Conservation (phyloP, 805 yeast genomes). For the Candida endomychidarum region DNA sequence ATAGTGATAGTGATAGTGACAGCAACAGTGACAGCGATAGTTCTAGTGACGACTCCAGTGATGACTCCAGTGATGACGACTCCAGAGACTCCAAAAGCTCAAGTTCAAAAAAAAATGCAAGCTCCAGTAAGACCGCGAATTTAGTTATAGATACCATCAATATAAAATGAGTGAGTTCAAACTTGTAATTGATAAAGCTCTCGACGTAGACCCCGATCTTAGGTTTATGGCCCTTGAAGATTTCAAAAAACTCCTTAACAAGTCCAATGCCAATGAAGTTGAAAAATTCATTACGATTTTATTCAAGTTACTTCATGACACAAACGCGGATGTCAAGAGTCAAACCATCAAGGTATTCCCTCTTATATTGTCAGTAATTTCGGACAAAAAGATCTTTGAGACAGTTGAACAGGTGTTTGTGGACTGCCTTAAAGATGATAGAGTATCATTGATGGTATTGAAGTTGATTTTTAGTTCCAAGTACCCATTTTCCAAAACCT, state of each 20-base stretch:
- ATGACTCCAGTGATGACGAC: slow-evolving; percentile 2
- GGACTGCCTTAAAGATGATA: slow-evolving; percentile 18
- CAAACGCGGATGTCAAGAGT: slow-evolving; percentile 69
- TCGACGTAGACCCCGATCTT: slow-evolving; percentile 75
- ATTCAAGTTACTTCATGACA: slow-evolving; percentile 52
- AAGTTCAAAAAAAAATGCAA: too few relatives aligned
- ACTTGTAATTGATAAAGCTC: slow-evolving; percentile 43
- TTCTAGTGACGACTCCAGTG: slow-evolving; percentile 1
- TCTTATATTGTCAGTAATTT: slow-evolving; percentile 36
- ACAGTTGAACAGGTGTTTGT: slow-evolving; percentile 30
- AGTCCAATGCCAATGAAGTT: slow-evolving; percentile 27
- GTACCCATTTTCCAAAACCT: slow-evolving; percentile 22
- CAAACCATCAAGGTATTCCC: slow-evolving; percentile 63
- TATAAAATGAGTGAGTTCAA: slow-evolving; percentile 26
- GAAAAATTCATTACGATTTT: slow-evolving; percentile 40
- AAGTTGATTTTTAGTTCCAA: slow-evolving; percentile 39
- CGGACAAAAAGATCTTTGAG: slow-evolving; percentile 27
- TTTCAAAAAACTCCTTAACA: slow-evolving; percentile 46
- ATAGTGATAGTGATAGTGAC: background rate
- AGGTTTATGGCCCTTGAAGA: slow-evolving; percentile 86
- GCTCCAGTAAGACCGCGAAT: slow-evolving; percentile 7
- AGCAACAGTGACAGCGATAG: background rate
- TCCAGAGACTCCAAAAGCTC: slow-evolving; percentile 3
- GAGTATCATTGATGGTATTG: slow-evolving; percentile 52
- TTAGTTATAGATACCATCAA: slow-evolving; percentile 11